Conservation (phyloP, 331 rosid species). For the Prunus yedoensis region DNA sequence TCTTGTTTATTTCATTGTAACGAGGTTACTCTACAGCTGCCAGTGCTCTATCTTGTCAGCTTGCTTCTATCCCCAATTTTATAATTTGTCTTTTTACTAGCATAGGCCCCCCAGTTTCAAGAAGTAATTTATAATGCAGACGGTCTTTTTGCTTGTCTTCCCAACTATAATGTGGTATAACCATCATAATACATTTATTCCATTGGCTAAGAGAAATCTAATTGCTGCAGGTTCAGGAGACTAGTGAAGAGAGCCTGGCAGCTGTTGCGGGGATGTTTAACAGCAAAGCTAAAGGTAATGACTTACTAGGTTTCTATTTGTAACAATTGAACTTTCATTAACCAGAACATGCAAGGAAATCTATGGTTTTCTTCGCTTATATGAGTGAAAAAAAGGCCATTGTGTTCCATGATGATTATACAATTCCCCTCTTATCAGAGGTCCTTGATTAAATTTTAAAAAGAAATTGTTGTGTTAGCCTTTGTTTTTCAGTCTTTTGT, state of each 20-base stretch:
- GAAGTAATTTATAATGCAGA: neutral
- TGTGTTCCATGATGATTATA: neutral
- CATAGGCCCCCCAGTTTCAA: neutral
- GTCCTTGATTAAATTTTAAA: neutral
- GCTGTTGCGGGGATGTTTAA: constrained; percentile 99
- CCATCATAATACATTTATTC: neutral
- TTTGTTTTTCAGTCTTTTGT: neutral
- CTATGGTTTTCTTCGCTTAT: neutral
- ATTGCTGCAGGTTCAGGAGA: constrained; percentile 68
- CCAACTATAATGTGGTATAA: neutral
- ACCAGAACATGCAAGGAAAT: neutral
- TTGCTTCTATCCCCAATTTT: too few species aligned
- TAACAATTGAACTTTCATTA: neutral
- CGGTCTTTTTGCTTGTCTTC: neutral
- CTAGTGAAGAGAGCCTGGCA: constrained; percentile 93
- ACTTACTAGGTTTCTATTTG: constrained; percentile 3
- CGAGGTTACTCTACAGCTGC: too few species aligned
- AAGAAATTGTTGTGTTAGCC: neutral
- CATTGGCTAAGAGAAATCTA: constrained; percentile 18
- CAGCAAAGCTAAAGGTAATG: constrained; percentile 96
- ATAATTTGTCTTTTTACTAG: too few species aligned
- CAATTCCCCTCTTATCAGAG: neutral
- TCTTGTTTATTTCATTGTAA: too few species aligned
- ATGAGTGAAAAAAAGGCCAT: neutral
- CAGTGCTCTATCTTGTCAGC: too few species aligned